Percentiles rank a stretch among this genome's conserved stretches.
phyloP scores from a whole-genome alignment of 2,329 filamentous ascomycete genomes.

The Elsinoe perseae region DNA sequence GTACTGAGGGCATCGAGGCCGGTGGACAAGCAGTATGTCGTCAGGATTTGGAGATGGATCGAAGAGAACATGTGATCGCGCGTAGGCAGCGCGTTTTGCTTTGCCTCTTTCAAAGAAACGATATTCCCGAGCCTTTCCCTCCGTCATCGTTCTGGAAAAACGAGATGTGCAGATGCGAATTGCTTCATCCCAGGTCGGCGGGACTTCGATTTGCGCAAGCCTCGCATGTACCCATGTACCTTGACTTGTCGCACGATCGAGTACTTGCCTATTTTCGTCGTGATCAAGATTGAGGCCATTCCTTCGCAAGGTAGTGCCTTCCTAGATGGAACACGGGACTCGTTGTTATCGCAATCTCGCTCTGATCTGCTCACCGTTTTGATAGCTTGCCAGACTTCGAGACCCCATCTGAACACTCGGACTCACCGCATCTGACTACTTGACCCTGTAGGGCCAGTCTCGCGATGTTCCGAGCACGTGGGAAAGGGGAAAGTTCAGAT shows the following conservation, averaged over 20 bases:
- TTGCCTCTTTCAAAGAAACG: neutral
- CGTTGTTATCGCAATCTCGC: slow-evolving; percentile 11
- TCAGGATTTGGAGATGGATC: slow-evolving; percentile 39
- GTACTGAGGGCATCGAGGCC: slow-evolving; percentile 33
- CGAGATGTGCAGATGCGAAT: neutral
- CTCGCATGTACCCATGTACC: slow-evolving; percentile 14
- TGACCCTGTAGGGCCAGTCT: slow-evolving; percentile 6
- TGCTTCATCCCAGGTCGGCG: neutral
- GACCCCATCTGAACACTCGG: neutral
- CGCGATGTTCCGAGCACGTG: slow-evolving; percentile 12
- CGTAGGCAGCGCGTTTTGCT: slow-evolving; percentile 9
- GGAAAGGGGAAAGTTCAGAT: slow-evolving; percentile 1
- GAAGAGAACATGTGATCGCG: slow-evolving; percentile 23
- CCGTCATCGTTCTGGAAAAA: neutral
- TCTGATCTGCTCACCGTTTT: slow-evolving; percentile 1
- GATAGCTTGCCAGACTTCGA: neutral
- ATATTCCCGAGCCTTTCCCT: neutral
- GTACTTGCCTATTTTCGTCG: slow-evolving; percentile 3
- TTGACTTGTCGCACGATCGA: neutral
- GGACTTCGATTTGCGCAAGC: slow-evolving; percentile 4
- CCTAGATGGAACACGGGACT: neutral
- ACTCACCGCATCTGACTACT: neutral
- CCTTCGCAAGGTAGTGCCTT: neutral
- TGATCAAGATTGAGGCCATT: neutral
- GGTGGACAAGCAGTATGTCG: slow-evolving; percentile 38